Percentiles rank a stretch among this genome's conserved stretches.
phyloP scores from a whole-genome alignment of 495 filamentous ascomycete species.

The Schizothecium vesticola region DNA sequence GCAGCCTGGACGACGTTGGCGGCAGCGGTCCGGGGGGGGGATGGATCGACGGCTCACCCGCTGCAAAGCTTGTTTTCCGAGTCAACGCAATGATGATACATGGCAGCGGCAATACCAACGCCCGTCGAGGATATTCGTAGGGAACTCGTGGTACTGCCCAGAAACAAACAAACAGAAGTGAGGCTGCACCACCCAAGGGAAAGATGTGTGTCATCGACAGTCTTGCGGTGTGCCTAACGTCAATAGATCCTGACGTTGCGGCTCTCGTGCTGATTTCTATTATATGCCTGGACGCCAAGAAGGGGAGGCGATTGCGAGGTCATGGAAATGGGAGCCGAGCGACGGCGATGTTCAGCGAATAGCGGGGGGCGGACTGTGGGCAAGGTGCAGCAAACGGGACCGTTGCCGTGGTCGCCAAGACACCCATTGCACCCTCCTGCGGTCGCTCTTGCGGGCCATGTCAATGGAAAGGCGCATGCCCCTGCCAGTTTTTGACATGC shows the following conservation, averaged over 20 bases:
- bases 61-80: neutral
- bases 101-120: neutral
- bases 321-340: neutral
- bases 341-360: neutral
- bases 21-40: neutral
- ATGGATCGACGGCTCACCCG: neutral
- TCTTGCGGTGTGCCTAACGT: neutral
- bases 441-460: slow-evolving; percentile 17
- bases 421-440: neutral
- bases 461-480: slow-evolving; percentile 33
- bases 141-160: neutral
- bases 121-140: neutral
- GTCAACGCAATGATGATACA: neutral
- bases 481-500: slow-evolving; percentile 12
- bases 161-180: neutral
- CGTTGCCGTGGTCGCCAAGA: neutral
- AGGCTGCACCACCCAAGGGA: neutral
- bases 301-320: neutral
- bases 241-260: neutral
- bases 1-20: neutral
- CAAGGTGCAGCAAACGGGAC: neutral
- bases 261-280: neutral
- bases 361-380: neutral
- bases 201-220: neutral
- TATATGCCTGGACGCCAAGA: neutral